Evolutionary conservation across 352 stramenopile species (phyloP).

Genomic region (Globisporangium sylvaticum): DNA sequence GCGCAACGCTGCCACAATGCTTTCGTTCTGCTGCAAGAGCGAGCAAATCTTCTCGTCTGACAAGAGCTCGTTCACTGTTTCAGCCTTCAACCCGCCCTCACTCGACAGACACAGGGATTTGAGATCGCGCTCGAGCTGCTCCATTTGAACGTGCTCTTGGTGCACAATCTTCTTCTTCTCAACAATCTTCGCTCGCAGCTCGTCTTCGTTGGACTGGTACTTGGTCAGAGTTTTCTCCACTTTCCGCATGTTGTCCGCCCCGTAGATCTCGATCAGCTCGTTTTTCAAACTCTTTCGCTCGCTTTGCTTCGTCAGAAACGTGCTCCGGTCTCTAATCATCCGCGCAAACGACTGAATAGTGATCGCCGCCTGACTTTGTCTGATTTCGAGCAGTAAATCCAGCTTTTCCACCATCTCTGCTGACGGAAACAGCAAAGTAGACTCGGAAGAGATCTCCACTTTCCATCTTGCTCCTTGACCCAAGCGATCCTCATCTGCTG

Average conservation of each 20-base stretch:
- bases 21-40: slow-evolving; percentile 34
- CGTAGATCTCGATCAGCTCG: slow-evolving; percentile 42
- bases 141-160: slow-evolving; percentile 20
- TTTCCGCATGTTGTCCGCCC: slow-evolving; percentile 23
- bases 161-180: slow-evolving; percentile 24
- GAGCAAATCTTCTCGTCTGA: slow-evolving; percentile 37
- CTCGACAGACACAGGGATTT: slow-evolving; percentile 33
- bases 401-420: slow-evolving; percentile 34
- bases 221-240: slow-evolving; percentile 37
- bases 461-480: neutral
- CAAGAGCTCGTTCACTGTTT: slow-evolving; percentile 50
- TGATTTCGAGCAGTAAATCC: slow-evolving; percentile 30
- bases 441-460: slow-evolving; percentile 18
- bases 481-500: neutral
- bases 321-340: slow-evolving; percentile 27
- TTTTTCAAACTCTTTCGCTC: slow-evolving; percentile 27
- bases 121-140: slow-evolving; percentile 39
- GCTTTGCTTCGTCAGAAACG: slow-evolving; percentile 29
- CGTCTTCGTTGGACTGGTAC: slow-evolving; percentile 36
- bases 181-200: slow-evolving; percentile 34
- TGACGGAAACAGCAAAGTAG: slow-evolving; percentile 23
- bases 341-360: slow-evolving; percentile 37
- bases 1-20: slow-evolving; percentile 46
- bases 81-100: slow-evolving; percentile 26
- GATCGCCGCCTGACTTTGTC: slow-evolving; percentile 28